Conservation (phyloP, 1,139 yeast species). For the Yamadazyma spencermartinsiae region DNA sequence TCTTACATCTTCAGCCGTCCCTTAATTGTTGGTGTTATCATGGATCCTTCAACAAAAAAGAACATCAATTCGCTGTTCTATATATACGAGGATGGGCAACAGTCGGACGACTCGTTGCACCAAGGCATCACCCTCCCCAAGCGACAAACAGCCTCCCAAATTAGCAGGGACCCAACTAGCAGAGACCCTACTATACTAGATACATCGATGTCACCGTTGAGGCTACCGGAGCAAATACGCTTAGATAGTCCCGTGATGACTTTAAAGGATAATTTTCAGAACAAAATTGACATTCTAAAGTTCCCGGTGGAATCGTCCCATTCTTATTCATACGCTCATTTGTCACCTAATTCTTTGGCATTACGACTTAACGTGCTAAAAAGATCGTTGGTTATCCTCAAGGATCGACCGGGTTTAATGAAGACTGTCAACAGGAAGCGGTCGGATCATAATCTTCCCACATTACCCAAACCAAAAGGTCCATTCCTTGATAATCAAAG, state of each 20-base stretch:
- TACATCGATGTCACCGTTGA: not conserved
- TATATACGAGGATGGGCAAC: slow-evolving; percentile 21
- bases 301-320: slow-evolving; percentile 82
- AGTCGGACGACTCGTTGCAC: slow-evolving; percentile 11
- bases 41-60: not conserved
- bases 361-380: slow-evolving; percentile 72
- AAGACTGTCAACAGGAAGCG: slow-evolving; percentile 14
- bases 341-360: slow-evolving; percentile 78
- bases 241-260: slow-evolving; percentile 18
- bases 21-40: slow-evolving; percentile 1
- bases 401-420: slow-evolving; percentile 60
- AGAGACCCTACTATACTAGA: slow-evolving; percentile 1
- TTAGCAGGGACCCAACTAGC: not conserved
- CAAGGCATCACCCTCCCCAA: slow-evolving; percentile 13
- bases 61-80: slow-evolving; percentile 20
- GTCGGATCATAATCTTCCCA: not conserved
- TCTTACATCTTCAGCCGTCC: not conserved
- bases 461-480: not conserved
- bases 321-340: slow-evolving; percentile 81
- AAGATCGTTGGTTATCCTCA: slow-evolving; percentile 69
- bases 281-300: slow-evolving; percentile 29
- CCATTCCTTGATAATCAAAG: not conserved
- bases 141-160: slow-evolving; percentile 4
- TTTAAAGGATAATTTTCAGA: slow-evolving; percentile 14
- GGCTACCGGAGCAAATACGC: slow-evolving; percentile 5